Conservation (phyloP, 2,329 filamentous ascomycete genomes). For the Alternaria longipes region DNA sequence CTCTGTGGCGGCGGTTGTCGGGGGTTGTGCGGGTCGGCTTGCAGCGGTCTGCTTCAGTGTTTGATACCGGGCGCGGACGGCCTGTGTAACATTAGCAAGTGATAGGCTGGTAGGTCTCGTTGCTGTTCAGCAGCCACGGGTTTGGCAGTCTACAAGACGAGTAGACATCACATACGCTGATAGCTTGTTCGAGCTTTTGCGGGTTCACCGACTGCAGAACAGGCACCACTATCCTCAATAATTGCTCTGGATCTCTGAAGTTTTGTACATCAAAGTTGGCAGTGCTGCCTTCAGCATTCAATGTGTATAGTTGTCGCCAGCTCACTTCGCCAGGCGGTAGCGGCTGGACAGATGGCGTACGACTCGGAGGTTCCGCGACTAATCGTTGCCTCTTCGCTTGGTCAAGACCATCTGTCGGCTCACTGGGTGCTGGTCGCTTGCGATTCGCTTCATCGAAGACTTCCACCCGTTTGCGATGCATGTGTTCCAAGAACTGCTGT, state of each 20-base stretch:
- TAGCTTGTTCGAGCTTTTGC: constrained; percentile 73
- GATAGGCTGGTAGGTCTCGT: neutral
- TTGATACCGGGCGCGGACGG: constrained; percentile 55
- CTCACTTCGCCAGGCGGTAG: constrained; percentile 79
- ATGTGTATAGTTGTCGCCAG: constrained; percentile 84
- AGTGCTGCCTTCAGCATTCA: constrained; percentile 78
- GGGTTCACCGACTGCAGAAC: constrained; percentile 77
- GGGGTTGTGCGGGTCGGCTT: constrained; percentile 36
- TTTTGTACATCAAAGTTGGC: constrained; percentile 84
- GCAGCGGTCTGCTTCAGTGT: constrained; percentile 46
- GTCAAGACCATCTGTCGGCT: constrained; percentile 77
- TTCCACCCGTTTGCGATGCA: constrained; percentile 80
- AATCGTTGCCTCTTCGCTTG: constrained; percentile 82
- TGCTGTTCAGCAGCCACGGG: neutral
- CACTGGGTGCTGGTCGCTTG: constrained; percentile 77
- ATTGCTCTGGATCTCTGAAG: constrained; percentile 74
- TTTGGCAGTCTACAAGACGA: neutral
- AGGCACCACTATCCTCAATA: constrained; percentile 82
- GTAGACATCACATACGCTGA: constrained; percentile 66
- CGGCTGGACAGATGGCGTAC: constrained; percentile 68
- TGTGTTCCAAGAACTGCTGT: constrained; percentile 84
- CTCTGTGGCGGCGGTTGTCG: constrained; percentile 56
- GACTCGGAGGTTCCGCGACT: constrained; percentile 59
- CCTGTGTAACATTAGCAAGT: constrained; percentile 39
- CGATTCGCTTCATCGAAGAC: constrained; percentile 79